These are phyloP conservation scores for Chenopodium berlandieri DNA, from an alignment of 148 eudicot species.

Conservation along the genomic window DNA sequence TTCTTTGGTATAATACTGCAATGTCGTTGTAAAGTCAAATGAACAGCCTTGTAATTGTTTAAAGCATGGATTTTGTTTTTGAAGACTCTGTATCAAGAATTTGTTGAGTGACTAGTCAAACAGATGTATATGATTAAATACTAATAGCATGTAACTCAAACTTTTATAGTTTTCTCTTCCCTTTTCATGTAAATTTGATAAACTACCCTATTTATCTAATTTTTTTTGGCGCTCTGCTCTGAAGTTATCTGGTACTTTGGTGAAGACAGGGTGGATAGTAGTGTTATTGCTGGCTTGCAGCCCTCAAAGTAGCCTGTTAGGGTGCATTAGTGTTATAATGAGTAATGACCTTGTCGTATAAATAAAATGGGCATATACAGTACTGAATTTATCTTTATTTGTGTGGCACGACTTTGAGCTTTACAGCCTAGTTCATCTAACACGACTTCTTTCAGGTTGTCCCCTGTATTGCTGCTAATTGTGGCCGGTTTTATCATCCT, in stretches of 20 bases:
- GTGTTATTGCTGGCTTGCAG: neutral
- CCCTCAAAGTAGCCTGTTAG: neutral
- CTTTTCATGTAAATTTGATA: neutral
- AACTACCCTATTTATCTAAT: neutral
- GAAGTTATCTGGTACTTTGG: neutral
- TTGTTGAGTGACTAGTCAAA: neutral
- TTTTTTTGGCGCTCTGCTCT: neutral
- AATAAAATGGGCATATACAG: neutral
- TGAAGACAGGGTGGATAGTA: neutral
- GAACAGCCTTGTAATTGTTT: neutral
- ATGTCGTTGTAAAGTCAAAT: neutral
- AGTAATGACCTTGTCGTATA: neutral
- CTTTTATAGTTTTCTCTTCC: neutral
- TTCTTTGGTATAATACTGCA: neutral
- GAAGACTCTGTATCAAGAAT: neutral
- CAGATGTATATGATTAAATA: too few species aligned
- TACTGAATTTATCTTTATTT: neutral
- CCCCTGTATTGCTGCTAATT: slow-evolving; percentile 73
- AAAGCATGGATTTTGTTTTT: neutral
- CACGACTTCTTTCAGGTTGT: slow-evolving; percentile 56
- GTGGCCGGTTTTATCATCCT: slow-evolving; percentile 84
- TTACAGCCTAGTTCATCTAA: slow-evolving; percentile 12
- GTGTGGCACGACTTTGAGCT: neutral
- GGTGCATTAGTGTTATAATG: neutral
- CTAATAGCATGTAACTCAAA: neutral